Conservation (phyloP, 169 alveolate species). For the Perkinsus chesapeaki region DNA sequence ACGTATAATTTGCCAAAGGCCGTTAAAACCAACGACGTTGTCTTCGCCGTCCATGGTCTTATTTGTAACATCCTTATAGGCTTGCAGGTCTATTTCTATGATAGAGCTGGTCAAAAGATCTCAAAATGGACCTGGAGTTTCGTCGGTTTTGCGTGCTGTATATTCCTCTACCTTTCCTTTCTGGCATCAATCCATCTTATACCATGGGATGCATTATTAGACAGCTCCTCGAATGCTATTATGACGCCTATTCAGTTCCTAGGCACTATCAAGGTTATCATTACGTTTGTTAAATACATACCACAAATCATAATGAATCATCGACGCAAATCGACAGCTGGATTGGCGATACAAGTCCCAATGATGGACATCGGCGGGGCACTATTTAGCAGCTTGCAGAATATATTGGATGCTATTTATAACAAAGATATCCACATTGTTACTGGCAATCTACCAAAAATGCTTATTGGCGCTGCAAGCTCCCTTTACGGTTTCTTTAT, state of each 20-base stretch:
- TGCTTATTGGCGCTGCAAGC: neutral
- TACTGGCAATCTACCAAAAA: neutral
- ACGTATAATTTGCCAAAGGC: neutral
- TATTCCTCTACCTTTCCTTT: neutral
- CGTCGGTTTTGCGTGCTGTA: neutral
- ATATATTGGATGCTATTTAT: neutral
- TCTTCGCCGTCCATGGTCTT: neutral
- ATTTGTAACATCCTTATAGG: neutral
- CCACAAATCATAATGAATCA: neutral
- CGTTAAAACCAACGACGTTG: neutral
- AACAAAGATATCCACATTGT: neutral
- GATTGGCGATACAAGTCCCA: neutral
- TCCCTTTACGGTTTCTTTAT: neutral
- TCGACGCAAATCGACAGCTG: neutral
- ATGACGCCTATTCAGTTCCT: neutral
- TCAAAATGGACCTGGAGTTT: neutral
- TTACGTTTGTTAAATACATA: neutral
- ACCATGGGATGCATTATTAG: neutral
- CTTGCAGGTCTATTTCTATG: neutral
- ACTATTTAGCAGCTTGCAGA: neutral
- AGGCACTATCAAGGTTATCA: neutral
- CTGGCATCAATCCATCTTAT: neutral
- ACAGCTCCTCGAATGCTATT: neutral
- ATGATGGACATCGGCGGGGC: neutral
- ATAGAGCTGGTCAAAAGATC: neutral